These are phyloP conservation scores for Crataegus laevigata DNA, from an alignment of 306 rosid genomes.

Conservation along the genomic window DNA sequence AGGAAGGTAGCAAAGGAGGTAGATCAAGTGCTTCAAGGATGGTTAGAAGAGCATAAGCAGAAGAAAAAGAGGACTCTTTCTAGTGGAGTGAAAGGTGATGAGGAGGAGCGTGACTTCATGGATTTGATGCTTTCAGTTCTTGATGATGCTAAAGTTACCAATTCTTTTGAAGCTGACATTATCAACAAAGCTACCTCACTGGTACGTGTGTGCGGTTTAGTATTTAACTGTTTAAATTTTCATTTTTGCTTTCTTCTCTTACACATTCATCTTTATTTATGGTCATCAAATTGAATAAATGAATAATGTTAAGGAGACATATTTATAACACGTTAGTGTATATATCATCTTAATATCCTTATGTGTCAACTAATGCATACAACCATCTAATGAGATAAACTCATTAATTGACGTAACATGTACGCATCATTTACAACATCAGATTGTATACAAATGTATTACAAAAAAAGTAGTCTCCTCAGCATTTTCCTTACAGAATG, in stretches of 20 bases:
- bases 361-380: no score
- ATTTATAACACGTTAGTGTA: no score
- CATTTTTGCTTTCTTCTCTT: background rate
- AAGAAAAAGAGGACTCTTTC: background rate
- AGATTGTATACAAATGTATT: no score
- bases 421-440: no score
- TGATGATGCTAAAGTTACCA: background rate
- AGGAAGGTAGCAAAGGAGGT: background rate
- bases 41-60: constrained; percentile 22
- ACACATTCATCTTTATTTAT: background rate
- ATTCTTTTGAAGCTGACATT: constrained; percentile 6
- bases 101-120: constrained; percentile 4
- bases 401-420: no score
- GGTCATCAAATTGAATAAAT: background rate
- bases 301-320: no score
- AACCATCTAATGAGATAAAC: no score
- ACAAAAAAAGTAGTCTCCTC: no score
- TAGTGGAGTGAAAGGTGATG: background rate
- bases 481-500: no score
- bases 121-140: constrained; percentile 12
- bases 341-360: no score
- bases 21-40: background rate
- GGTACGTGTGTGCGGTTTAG: background rate
- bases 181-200: constrained; percentile 10
- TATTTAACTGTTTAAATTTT: background rate